phyloP scores from a whole-genome alignment of 1,284 basidiomycete species.

The Polyporus tsugae region DNA sequence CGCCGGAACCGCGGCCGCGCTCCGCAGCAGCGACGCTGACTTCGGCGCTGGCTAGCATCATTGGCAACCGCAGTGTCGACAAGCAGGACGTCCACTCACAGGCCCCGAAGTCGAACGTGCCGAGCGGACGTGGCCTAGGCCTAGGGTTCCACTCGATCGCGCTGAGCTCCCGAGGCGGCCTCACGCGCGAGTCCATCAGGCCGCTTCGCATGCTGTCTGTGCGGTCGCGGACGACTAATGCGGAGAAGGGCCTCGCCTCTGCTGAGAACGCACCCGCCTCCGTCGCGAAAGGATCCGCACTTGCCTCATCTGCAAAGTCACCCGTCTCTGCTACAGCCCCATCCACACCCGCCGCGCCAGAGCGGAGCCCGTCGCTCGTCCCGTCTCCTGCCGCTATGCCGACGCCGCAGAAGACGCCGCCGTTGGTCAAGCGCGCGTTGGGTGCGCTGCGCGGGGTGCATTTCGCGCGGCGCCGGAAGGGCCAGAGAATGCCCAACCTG shows the following conservation, averaged over 20 bases:
- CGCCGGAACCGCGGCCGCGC: neutral
- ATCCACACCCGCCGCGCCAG: neutral
- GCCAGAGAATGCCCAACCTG: neutral
- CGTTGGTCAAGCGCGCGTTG: conserved; percentile 1
- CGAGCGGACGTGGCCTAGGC: neutral
- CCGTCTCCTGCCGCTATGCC: neutral
- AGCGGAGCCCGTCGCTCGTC: neutral
- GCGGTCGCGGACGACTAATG: neutral
- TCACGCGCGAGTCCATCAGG: neutral
- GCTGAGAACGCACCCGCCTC: neutral
- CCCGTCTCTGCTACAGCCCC: neutral
- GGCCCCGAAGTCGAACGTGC: neutral
- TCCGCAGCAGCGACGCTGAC: neutral
- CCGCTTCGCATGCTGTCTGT: neutral
- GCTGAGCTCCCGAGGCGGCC: neutral
- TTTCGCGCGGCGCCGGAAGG: neutral
- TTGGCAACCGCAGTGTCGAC: neutral
- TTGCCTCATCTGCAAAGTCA: neutral
- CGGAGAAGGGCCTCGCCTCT: neutral
- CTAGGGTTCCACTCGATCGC: neutral
- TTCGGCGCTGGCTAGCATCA: neutral
- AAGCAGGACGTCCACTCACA: neutral
- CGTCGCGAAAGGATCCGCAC: neutral
- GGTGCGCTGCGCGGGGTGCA: conserved; percentile 1
- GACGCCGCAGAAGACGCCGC: conserved; percentile 5